Base-by-base conservation (phyloP, 306 rosid genomes). In the Arachis hypogaea region DNA sequence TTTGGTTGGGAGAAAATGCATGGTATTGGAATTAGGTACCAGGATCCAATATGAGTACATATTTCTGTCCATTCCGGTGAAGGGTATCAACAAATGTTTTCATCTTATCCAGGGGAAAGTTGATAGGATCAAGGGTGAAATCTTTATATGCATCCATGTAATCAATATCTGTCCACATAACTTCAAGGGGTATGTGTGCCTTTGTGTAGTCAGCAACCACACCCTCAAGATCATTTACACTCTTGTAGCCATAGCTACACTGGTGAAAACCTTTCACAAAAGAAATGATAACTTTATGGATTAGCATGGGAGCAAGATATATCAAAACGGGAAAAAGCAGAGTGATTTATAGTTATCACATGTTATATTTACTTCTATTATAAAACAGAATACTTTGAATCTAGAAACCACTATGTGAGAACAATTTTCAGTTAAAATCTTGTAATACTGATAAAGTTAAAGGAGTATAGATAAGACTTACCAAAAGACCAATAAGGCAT, bases 401-500 rank as follows among this genome's bases (percentile, higher is more conserved):
- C 28, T 22, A 22, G 28, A 22, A 22, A 22, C 28, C 28, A 22
- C 28, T 22, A 22, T 22, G 28, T 22, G 28, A 22, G 28, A 22
- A 22, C 28, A 22, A 22, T 22, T 22, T 22, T 22, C 28, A 22
- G 28, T 22, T 22, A 22, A 22, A 22, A 22, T 22, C 28, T 22
- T 22, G 28, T 1, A 22, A 1, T 22, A 22, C 28, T 22, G 28
- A 22, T 22, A 1, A 22, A 22, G 28, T 22, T 22, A 22, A 22
- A 22, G 28, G 28, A 22, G 28, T 43, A 43, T 43, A 43, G 7
- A 43, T 6, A 43, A 5, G 46, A 80, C 86, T 78, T 86, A 93
- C 98, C 98, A 42, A 93, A 93, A 44, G 97, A 90, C 98, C 96
- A 93, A 38, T 88, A 93, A 7, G 93, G 96, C 93, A 93, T 84